Percentiles rank a stretch among this genome's conserved stretches.
These are phyloP conservation scores for Ceratocystis albifundus DNA, from an alignment of 2,329 filamentous ascomycete species.

Conservation along the genomic window DNA sequence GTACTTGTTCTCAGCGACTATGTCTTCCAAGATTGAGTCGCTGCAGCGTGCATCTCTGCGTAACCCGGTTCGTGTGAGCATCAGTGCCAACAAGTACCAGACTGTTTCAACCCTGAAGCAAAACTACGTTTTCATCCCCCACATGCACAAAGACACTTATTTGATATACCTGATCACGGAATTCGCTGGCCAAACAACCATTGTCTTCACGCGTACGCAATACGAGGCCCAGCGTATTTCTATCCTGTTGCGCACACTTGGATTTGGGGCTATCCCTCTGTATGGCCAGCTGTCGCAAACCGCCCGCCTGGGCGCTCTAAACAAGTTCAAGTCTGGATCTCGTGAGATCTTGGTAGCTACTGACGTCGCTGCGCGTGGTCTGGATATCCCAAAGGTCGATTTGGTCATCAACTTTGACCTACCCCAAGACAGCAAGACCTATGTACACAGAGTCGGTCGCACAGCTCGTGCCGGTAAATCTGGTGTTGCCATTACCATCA, in stretches of 20 bases:
- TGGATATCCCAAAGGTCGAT: slow-evolving; percentile 88
- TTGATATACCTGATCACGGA: slow-evolving; percentile 79
- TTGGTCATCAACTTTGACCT: slow-evolving; percentile 78
- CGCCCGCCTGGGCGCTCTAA: slow-evolving; percentile 71
- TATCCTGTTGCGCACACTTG: slow-evolving; percentile 69
- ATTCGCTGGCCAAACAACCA: slow-evolving; percentile 70
- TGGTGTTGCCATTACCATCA: slow-evolving; percentile 66
- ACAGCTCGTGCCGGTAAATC: slow-evolving; percentile 79
- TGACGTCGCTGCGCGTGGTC: slow-evolving; percentile 82
- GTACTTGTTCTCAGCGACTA: slow-evolving; percentile 87
- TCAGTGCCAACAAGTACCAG: slow-evolving; percentile 75
- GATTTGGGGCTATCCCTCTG: slow-evolving; percentile 81
- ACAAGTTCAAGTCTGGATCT: slow-evolving; percentile 74
- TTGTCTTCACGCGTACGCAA: slow-evolving; percentile 87
- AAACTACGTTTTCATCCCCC: slow-evolving; percentile 74
- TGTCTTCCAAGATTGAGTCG: slow-evolving; percentile 85
- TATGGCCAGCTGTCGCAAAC: slow-evolving; percentile 88
- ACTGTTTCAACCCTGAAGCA: slow-evolving; percentile 83
- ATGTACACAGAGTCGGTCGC: slow-evolving; percentile 78
- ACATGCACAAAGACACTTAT: slow-evolving; percentile 80
- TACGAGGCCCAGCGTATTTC: slow-evolving; percentile 80
- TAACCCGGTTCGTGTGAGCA: slow-evolving; percentile 71
- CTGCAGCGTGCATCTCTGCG: slow-evolving; percentile 79
- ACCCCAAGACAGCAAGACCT: slow-evolving; percentile 76
- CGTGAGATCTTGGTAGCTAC: slow-evolving; percentile 83